Evolutionary conservation across 441 rosid species (phyloP), one percentile per base, ranked within the genome.

Genomic region (Viola pubescens): DNA sequence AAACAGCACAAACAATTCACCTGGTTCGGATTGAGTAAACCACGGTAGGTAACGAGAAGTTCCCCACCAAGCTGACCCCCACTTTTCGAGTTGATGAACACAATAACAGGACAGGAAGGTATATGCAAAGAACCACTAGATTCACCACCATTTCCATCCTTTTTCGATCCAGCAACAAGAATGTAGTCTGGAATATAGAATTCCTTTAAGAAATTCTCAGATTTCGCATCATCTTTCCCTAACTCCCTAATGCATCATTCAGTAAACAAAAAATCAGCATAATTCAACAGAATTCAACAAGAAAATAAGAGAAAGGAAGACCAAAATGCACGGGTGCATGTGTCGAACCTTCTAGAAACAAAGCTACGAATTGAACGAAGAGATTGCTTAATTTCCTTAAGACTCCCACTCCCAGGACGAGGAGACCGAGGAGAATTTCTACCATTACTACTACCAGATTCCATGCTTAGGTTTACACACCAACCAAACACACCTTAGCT

Each of bases 61-160:
- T 83, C 79, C 4, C 82, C 90, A 48, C 97, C 95, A 50, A 85
- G 77, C 68, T 87, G 95, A 4, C 97, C 97, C 0, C 97, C 95
- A 47, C 92, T 89, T 68, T 69, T 89, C 37, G 92, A 80, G 72
- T 89, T 89, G 74, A 89, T 75, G 63, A 87, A 89, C 65, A 87
- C 89, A 12, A 89, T 66, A 48, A 85, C 85, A 0, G 97, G 97
- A 50, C 81, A 81, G 34, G 48, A 54, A 5, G 97, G 89, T 39
- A 38, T 59, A 59, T 52, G 11, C 58, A 7, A 38, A 14, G 41
- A 5, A n/a, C 9, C 47, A 4, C 54, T 47, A 43, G 34, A 26
- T 26, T 26, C 34, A 26, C 34, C 34, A 26, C 34, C 34, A 26
- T 26, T 26, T 26, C 11, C 59, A 34, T 41, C 6, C 9, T 19